Percentiles rank a stretch among this genome's conserved stretches.
These are phyloP conservation scores for Neoscytalidium dimidiatum DNA, from an alignment of 2,329 filamentous ascomycete species.

Conservation along the genomic window DNA sequence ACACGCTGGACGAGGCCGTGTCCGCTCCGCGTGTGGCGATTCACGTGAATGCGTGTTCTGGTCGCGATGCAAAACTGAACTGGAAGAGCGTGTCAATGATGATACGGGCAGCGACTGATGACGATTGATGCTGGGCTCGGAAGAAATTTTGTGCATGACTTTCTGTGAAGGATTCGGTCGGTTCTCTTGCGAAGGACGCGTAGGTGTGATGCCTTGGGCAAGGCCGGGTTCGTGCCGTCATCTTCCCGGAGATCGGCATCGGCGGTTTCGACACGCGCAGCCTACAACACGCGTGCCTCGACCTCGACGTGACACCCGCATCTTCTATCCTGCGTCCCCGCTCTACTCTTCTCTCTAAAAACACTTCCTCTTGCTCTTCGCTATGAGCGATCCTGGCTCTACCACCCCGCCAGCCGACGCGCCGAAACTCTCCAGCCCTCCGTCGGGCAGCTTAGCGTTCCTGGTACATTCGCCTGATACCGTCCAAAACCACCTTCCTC, in stretches of 20 bases:
- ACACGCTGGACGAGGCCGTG: not conserved
- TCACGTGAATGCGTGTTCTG: conserved; percentile 6
- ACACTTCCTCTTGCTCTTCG: conserved; percentile 2
- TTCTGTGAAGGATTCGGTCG: too few species aligned
- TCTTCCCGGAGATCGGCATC: not conserved
- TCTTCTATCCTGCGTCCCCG: conserved; percentile 1
- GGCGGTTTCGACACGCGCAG: not conserved
- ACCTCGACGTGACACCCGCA: not conserved
- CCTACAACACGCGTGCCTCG: conserved; percentile 11
- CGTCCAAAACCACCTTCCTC: conserved; percentile 57
- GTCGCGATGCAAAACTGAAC: not conserved
- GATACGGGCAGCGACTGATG: too few species aligned
- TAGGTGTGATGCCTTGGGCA: too few species aligned
- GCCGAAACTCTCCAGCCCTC: conserved; percentile 29
- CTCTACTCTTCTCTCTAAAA: not conserved
- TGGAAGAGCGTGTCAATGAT: too few species aligned
- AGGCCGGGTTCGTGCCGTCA: not conserved
- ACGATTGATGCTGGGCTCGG: too few species aligned
- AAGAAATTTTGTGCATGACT: too few species aligned
- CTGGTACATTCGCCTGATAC: conserved; percentile 62
- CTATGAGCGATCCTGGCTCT: conserved; percentile 23
- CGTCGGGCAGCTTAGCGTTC: conserved; percentile 52
- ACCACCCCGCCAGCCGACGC: conserved; percentile 25
- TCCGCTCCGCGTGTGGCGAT: not conserved
- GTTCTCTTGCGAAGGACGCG: not conserved